Base-by-base conservation (phyloP, 164 flowering plant species). In the Litsea cubeba region DNA sequence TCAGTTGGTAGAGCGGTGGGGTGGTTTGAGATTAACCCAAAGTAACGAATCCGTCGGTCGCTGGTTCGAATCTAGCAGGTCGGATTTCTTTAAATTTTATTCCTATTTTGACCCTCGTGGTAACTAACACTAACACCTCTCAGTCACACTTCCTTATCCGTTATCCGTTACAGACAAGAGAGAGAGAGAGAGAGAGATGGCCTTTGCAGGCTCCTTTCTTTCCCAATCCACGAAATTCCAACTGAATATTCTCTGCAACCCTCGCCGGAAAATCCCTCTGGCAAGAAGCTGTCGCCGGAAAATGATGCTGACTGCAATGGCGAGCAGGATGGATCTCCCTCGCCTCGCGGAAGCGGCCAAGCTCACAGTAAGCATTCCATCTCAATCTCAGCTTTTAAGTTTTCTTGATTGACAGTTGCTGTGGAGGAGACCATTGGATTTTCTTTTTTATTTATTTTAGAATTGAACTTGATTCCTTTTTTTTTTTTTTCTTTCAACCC, bases 51-150 rank as follows among this genome's bases (percentile, higher is more conserved):
- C 89, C 89, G 87, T 87, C 87, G 88, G 91, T 87, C 89, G 86
- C 90, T 87, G 91, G 90, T 85, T 88, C 88, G 90, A 88, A 85
- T 88, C 89, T 88, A 87, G 90, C 84, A 85, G 86, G 91, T 86
- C 88, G 89, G 89, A 87, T 58, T 54, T 69, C 35, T 30, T 4
- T 3, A 4, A 30, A 30, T 30, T 78, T 78, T 40, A 3, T 28
- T 28, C 28, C 2, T 63, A 14, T 58, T 58, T 25, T 23, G 46
- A 0, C 46, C 46, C 0, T 40, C 46, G 35, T 30, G 32, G 3
- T 6, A 35, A 35, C 10, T 7, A 6, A 40, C 35, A 30, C 35
- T 2, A 0, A 30, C 35, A 7, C 46, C 46, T 40, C 46, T 40
- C 46, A 40, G 46, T 40, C 46, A 54, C 0, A 17, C 60, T 14